Evolutionary conservation across 2,329 filamentous ascomycete genomes (phyloP), one percentile per base, ranked within the genome.

Genomic region (Fusarium austroafricanum): DNA sequence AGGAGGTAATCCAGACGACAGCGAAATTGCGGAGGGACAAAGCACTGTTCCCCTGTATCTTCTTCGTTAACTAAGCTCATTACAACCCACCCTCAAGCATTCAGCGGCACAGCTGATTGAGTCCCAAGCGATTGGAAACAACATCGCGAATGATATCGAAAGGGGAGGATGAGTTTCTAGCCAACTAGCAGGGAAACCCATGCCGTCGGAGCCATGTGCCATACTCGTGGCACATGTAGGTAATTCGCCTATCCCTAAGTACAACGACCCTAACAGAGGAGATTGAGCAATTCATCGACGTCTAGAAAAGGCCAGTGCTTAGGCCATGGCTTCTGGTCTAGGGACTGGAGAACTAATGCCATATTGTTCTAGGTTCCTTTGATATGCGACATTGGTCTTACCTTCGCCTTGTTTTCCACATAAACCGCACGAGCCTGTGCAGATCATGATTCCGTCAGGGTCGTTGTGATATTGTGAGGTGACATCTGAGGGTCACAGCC

Each of bases 121-220:
- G 28, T 67, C 58, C 71, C 68, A 73, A 59, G 56, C 60, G 67
- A 69, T 65, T 69, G 68, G 71, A 64, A 70, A 72, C 67, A 63
- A 51, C 26, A 65, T 63, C 55, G 61, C 63, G 54, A 57, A 70
- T 49, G 58, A 55, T 55, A 62, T 60, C 43, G 55, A 56, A 60
- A 59, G 39, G 39, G 46, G 42, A 59, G 61, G 66, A 57, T 67
- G 55, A 17, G 42, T 55, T 50, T 33, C 39, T 46, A 49, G 38
- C 50, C 56, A 56, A 58, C 64, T 51, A 51, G 33, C 44, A 64
- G 69, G 69, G 68, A 67, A 61, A 69, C 69, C 71, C 71, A 67
- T 71, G 67, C 29, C 33, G 29, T 52, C 38, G 38, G 43, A 68
- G 63, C 56, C 53, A 46, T 62, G 55, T 70, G 56, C 38, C 61